phyloP scores from a whole-genome alignment of 208 protist genomes.

The Vickermania ingenoplastis region DNA sequence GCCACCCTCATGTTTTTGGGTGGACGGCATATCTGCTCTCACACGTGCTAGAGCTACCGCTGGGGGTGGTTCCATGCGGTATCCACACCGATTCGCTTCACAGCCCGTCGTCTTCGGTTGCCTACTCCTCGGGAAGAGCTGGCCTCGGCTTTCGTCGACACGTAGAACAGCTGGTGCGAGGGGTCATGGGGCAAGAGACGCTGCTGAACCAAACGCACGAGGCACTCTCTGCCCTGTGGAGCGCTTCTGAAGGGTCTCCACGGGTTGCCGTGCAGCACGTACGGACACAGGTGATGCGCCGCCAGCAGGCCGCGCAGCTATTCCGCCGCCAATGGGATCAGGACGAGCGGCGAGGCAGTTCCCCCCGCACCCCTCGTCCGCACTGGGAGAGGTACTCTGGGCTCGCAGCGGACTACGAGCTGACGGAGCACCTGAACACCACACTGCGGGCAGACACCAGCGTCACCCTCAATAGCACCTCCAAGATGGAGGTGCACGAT shows the following conservation, averaged over 20 bases:
- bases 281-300: slow-evolving; percentile 26
- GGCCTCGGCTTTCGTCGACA: slow-evolving; percentile 19
- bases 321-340: too few species aligned
- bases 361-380: background rate
- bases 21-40: slow-evolving; percentile 33
- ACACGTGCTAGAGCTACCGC: slow-evolving; percentile 36
- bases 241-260: slow-evolving; percentile 26
- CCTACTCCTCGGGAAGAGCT: background rate
- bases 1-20: slow-evolving; percentile 52
- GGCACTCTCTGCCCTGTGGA: slow-evolving; percentile 23
- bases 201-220: slow-evolving; percentile 44
- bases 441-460: background rate
- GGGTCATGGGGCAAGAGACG: slow-evolving; percentile 20
- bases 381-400: background rate
- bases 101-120: background rate
- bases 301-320: slow-evolving; percentile 15
- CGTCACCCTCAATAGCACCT: background rate
- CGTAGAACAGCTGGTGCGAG: slow-evolving; percentile 26
- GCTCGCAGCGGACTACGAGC: background rate
- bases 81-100: background rate
- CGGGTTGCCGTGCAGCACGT: slow-evolving; percentile 34
- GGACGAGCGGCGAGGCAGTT: background rate
- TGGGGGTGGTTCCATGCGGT: slow-evolving; percentile 19
- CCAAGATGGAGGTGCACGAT: background rate
- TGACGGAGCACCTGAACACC: background rate